phyloP scores from a whole-genome alignment of 768 basidiomycete species.

The Gloeophyllum trabeum region DNA sequence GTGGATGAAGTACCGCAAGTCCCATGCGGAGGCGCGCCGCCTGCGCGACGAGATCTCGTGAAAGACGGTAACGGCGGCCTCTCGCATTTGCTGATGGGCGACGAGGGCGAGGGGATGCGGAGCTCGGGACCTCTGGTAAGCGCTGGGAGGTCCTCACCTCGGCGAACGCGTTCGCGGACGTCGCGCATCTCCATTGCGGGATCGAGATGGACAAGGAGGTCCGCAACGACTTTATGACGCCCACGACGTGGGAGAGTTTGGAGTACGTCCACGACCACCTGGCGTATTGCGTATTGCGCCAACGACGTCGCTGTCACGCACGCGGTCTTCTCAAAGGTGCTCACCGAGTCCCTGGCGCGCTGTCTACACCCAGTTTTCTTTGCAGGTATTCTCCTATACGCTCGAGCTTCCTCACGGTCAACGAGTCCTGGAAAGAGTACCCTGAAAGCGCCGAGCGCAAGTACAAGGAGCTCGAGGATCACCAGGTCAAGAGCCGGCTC shows the following conservation, averaged over 20 bases:
- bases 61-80: too few species aligned
- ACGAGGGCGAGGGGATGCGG: constrained; percentile 26
- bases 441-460: constrained; percentile 65
- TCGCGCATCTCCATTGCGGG: constrained; percentile 81
- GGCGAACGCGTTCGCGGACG: constrained; percentile 84
- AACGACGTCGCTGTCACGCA: constrained; percentile 81
- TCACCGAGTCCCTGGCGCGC: constrained; percentile 69
- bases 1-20: constrained; percentile 82
- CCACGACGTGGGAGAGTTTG: constrained; percentile 50
- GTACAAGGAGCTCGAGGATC: constrained; percentile 62
- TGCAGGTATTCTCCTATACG: constrained; percentile 89
- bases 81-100: constrained; percentile 29
- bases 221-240: constrained; percentile 67
- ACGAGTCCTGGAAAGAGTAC: constrained; percentile 83
- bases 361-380: constrained; percentile 94
- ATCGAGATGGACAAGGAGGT: constrained; percentile 70
- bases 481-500: constrained; percentile 48
- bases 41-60: constrained; percentile 52
- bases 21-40: constrained; percentile 41
- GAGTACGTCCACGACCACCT: constrained; percentile 65
- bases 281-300: constrained; percentile 77
- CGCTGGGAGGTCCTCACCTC: constrained; percentile 93
- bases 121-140: constrained; percentile 28
- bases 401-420: constrained; percentile 82
- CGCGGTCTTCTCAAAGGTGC: constrained; percentile 59